Evolutionary conservation across 805 yeast species (phyloP), one percentile per base, ranked within the genome.

Genomic region (Schizosaccharomyces pombe): DNA sequence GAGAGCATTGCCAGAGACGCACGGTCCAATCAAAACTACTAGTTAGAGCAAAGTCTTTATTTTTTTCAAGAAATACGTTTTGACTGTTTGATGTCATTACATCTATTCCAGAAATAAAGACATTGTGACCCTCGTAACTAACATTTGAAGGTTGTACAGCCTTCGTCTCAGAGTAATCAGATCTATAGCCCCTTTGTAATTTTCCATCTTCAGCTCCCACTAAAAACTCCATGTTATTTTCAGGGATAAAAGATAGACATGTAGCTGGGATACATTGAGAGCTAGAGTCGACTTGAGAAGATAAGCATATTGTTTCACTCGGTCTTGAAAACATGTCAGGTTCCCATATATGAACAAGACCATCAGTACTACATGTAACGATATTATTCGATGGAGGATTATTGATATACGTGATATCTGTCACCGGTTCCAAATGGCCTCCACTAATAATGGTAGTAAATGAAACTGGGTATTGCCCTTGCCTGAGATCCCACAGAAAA

Each of bases 321-420:
- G 73, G 73, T 34, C 60, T 60, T 30, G 66, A 65, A 16, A 69
- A 59, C 47, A 66, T 56, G 55, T 69, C 71, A 0, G 66, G 59
- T 2, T 91, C 98, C 98, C 98, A 91, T 2, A 91, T 95, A 69
- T 87, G 87, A 28, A 91, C 94, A 1, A 93, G 85, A 3, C 97
- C 96, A 63, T 91, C 98, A 62, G 91, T 98, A 62, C 85, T 79
- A 22, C 93, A 80, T 3, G 94, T 77, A 5, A 86, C 95, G 87
- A 91, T 59, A 4, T 59, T 57, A 29, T 58, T 57, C 3, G 68
- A 57, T 32, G 60, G 58, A 5, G 62, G 62, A 6, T 67, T 59
- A 2, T 64, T 64, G 6, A 55, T 53, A 28, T 65, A 57, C 3
- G 61, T 61, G 3, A 69, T 54, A 2, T 66, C 58, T 28, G 59